These are phyloP conservation scores for Coniferiporia weirii DNA, from an alignment of 1,284 basidiomycete species.

Conservation along the genomic window DNA sequence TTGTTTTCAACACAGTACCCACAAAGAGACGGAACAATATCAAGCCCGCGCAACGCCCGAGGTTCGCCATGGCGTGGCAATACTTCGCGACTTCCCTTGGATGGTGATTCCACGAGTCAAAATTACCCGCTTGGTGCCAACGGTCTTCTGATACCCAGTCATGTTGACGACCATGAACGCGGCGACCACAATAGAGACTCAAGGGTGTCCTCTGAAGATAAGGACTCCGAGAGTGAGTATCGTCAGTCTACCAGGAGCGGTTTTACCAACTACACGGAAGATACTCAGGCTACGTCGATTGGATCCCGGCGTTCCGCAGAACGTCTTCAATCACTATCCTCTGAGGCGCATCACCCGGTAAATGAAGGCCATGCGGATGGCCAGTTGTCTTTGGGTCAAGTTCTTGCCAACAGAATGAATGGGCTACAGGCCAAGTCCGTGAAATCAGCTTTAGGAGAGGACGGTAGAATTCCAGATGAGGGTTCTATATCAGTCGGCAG, in stretches of 20 bases:
- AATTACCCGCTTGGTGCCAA: slow-evolving; percentile 37
- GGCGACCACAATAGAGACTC: slow-evolving; percentile 32
- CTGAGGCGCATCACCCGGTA: slow-evolving; percentile 41
- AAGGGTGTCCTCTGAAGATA: slow-evolving; percentile 30
- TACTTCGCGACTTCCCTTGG: slow-evolving; percentile 29
- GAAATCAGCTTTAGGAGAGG: not conserved
- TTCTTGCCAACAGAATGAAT: slow-evolving; percentile 14
- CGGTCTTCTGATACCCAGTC: slow-evolving; percentile 39
- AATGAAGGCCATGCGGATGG: slow-evolving; percentile 24
- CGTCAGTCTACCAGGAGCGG: slow-evolving; percentile 46
- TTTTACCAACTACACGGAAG: slow-evolving; percentile 44
- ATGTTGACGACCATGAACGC: slow-evolving; percentile 35
- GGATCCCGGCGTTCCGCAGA: slow-evolving; percentile 40
- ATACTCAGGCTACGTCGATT: slow-evolving; percentile 51
- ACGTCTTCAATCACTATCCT: slow-evolving; percentile 23
- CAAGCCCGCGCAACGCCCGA: slow-evolving; percentile 61
- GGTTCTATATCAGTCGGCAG: not conserved
- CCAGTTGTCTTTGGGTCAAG: slow-evolving; percentile 14
- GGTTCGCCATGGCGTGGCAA: slow-evolving; percentile 53
- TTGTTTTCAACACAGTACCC: slow-evolving; percentile 40
- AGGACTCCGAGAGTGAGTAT: slow-evolving; percentile 53
- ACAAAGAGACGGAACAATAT: slow-evolving; percentile 46
- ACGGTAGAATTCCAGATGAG: not conserved
- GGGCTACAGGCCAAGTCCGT: not conserved
- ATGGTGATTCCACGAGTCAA: slow-evolving; percentile 25